Evolutionary conservation across 1,284 basidiomycete genomes (phyloP), one percentile per base, ranked within the genome.

Genomic region (Malassezia japonica): DNA sequence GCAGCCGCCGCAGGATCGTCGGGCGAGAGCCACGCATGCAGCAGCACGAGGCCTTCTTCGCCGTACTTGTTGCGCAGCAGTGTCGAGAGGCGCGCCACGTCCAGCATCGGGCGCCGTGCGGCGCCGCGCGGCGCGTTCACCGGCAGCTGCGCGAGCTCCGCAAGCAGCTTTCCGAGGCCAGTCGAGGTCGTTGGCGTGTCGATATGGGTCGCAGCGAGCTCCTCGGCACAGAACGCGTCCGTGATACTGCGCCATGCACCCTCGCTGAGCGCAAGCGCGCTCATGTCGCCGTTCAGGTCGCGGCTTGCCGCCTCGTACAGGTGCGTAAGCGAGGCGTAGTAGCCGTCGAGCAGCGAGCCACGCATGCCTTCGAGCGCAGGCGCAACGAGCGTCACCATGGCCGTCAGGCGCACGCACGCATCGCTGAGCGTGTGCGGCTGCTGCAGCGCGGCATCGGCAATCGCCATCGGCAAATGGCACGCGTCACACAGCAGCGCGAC

Each of bases 391-490:
- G 32, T 39, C 8, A 46, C 45, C 23, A 54, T 28, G 5, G 51
- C 42, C 3, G 21, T 13, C 18, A 54, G 34, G 29, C 51, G 51
- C 21, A 41, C 41, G 31, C 48, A 50, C 6, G 40, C 16, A 6
- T 36, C 48, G 34, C 33, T 37, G 8, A 43, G 47, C 20, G 12
- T 13, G 21, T 5, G 13, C 4, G 29, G 24, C 24, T 18, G 29
- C 24, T 37, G 24, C 18, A 13, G 24, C 2, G 51, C 51, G n/a
- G 51, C 51, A 18, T 54, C 51, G 1, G 51, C 51, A 18, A 54
- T 54, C 8, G 51, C 40, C 51, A 54, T 54, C 7, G 51, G 51
- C 47, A 54, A 16, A 25, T 54, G 51, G 37, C 46, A 48, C 6
- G 51, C 51, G 27, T 44, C 40, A 29, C 51, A 32, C 25, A 54